A percentile compares a stretch with the other conserved stretches of the same genome.
Evolutionary conservation across 2,329 filamentous ascomycete genomes (phyloP).

Genomic region (Penicillium sp.): DNA sequence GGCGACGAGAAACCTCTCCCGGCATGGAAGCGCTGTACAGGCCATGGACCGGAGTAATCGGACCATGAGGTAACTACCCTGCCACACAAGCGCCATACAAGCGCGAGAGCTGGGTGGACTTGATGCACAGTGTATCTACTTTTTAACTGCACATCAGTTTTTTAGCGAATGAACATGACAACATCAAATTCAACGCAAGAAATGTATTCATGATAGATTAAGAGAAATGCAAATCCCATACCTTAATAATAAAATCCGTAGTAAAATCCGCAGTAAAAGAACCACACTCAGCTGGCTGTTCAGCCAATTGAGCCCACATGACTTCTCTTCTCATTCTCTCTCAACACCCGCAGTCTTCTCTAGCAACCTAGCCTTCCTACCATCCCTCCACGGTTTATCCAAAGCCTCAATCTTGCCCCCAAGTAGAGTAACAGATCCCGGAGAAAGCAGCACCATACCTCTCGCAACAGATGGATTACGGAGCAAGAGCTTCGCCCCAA

Average conservation of each 20-base stretch:
- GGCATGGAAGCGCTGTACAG: not conserved
- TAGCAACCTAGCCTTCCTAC: conserved; percentile 68
- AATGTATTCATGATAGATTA: not conserved
- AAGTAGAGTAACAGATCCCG: conserved; percentile 66
- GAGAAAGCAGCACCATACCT: conserved; percentile 76
- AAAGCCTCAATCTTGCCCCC: conserved; percentile 83
- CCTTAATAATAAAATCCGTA: not conserved
- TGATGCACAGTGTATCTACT: not conserved
- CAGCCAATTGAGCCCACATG: not conserved
- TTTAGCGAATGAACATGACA: not conserved
- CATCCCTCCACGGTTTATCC: conserved; percentile 74
- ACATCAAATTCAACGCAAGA: not conserved
- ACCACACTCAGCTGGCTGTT: not conserved
- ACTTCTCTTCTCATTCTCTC: conserved; percentile 5
- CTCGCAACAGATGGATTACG: conserved; percentile 65
- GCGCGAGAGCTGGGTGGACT: not conserved
- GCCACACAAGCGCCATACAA: not conserved
- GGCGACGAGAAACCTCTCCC: not conserved
- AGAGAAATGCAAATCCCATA: not conserved
- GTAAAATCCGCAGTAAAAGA: no score
- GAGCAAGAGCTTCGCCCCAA: conserved; percentile 81
- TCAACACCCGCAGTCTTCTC: conserved; percentile 52
- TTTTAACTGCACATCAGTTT: not conserved
- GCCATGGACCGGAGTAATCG: not conserved
- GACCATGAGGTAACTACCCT: conserved; percentile 16